Evolutionary conservation across 1,284 basidiomycete species (phyloP).

Genomic region (Ganoderma boninense): DNA sequence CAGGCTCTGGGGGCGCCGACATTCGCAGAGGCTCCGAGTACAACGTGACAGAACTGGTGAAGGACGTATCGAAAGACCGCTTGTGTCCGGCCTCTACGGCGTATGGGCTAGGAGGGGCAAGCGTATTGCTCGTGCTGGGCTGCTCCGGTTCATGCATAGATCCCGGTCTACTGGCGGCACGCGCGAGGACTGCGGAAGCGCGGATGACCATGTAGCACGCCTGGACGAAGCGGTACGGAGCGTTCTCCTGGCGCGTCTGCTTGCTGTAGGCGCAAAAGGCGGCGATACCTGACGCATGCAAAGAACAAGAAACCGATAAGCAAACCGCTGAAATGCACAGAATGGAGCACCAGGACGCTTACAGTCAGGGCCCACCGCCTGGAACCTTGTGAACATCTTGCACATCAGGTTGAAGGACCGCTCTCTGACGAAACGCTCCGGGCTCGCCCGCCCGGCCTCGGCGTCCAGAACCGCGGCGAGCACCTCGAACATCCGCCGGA

Average conservation of each 20-base stretch:
- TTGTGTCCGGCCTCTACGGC: neutral
- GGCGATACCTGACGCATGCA: constrained; percentile 14
- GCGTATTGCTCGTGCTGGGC: neutral
- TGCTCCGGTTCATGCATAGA: neutral
- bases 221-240: constrained; percentile 29
- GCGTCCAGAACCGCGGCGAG: constrained; percentile 20
- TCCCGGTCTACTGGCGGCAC: neutral
- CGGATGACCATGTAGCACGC: constrained; percentile 28
- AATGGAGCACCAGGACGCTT: constrained; percentile 5
- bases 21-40: constrained; percentile 2
- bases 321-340: neutral
- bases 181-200: constrained; percentile 24
- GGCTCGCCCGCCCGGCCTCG: constrained; percentile 7
- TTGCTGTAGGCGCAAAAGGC: constrained; percentile 29
- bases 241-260: constrained; percentile 26
- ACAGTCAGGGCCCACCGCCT: constrained; percentile 27
- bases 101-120: neutral
- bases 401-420: constrained; percentile 31
- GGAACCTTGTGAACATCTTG: constrained; percentile 30
- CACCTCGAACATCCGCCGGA: constrained; percentile 26
- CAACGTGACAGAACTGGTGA: constrained; percentile 1
- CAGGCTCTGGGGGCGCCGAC: neutral
- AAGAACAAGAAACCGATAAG: neutral
- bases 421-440: constrained; percentile 22
- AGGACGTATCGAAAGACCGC: constrained; percentile 3